Conservation (phyloP, 176 grass and related monocot species). For the Musa beccarii region DNA sequence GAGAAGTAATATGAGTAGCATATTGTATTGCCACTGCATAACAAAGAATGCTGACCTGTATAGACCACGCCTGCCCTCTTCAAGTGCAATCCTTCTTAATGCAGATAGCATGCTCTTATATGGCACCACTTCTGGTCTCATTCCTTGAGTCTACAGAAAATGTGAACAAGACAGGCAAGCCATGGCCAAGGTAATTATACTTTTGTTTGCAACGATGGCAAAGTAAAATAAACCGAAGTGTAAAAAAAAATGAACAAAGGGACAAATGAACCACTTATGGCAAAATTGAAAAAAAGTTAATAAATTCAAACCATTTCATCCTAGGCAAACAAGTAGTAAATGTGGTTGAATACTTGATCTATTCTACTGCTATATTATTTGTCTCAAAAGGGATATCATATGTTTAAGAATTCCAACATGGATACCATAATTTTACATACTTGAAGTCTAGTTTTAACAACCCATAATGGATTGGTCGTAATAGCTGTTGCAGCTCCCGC, state of each 20-base stretch:
- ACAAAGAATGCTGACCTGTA: constrained; percentile 48
- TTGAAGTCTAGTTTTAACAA: constrained; percentile 87
- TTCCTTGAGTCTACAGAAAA: constrained; percentile 50
- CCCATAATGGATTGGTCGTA: constrained; percentile 83
- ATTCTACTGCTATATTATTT: too few species aligned
- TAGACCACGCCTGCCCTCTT: constrained; percentile 64
- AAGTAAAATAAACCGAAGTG: constrained; percentile 1
- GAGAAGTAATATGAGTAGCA: constrained; percentile 1
- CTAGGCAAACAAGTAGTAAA: too few species aligned
- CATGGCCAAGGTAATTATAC: not conserved
- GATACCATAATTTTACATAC: constrained; percentile 30
- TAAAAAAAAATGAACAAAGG: not conserved
- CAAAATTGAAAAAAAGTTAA: too few species aligned
- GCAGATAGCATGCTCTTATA: constrained; percentile 62
- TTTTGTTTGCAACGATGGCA: not conserved
- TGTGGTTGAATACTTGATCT: too few species aligned
- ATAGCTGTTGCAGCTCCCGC: constrained; percentile 72
- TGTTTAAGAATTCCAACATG: constrained; percentile 9
- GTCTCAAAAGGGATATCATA: not conserved
- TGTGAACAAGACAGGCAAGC: not conserved
- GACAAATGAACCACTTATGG: too few species aligned
- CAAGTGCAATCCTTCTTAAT: constrained; percentile 47
- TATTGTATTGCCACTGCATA: constrained; percentile 2
- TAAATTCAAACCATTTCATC: too few species aligned
- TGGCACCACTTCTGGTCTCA: constrained; percentile 38